Evolutionary conservation across 129 eudicot species (phyloP), one percentile per base, ranked within the genome.

Genomic region (Flaveria ramosissima): DNA sequence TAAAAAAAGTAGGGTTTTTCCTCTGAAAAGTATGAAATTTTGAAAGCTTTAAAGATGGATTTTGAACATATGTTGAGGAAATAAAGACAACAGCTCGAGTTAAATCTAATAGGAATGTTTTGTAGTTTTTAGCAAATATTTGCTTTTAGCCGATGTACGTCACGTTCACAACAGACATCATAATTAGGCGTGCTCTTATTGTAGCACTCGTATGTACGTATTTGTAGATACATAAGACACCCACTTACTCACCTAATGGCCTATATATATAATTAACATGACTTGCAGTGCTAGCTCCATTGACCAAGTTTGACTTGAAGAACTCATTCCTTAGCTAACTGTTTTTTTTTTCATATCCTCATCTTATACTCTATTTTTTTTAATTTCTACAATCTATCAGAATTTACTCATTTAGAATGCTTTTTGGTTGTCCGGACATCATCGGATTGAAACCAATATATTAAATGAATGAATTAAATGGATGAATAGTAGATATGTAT

Each of bases 121-220:
- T 56, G 60, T 56, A 11, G 6, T 45, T 78, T 70, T 46, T 70
- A 2, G 77, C 72, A 60, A 80, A 80, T 66, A 8, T 51, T 67
- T 70, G 79, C 85, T 79, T 82, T 84, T 6, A 17, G 11, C 63
- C 72, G 81, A 76, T 83, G 83, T 72, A 83, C 81, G 83, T 36
- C 78, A 27, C 51, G 23, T 26, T 26, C 16, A 36, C 56, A 77
- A 76, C 61, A 63, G 83, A 84, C 96, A 90, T 62, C 75, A 90
- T 90, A 68, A 90, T 87, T 85, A 81, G 72, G 96, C 90, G 92
- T 90, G 92, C 90, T 81, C 78, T 47, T 41, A 50, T 52, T 63
- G 48, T 21, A 51, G 7, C 48, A 61, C 81, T 53, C 70, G 8
- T 46, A 42, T 79, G 30, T 45, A 41, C 72, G 30, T 21, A 9